phyloP scores from a whole-genome alignment of 148 eudicot species.

The Bassia scoparia region DNA sequence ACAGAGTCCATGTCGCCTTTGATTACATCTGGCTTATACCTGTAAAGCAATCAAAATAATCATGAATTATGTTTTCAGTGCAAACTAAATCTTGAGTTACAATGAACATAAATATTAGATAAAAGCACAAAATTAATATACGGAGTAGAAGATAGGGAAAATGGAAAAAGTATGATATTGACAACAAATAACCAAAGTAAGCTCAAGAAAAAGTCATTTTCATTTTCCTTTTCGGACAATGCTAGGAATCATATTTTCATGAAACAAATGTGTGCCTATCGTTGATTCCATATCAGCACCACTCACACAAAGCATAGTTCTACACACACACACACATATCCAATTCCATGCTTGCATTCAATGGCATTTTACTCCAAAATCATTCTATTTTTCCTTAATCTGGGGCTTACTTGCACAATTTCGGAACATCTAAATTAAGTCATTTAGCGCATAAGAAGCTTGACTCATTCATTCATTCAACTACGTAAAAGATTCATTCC shows the following conservation, averaged over 20 bases:
- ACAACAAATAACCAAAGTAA: not conserved
- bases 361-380: no score
- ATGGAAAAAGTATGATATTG: not conserved
- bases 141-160: not conserved
- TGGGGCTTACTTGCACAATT: not conserved
- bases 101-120: not conserved
- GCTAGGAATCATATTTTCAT: not conserved
- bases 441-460: not conserved
- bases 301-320: not conserved
- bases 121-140: not conserved
- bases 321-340: not conserved
- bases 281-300: not conserved
- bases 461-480: not conserved
- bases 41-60: conserved; percentile 24
- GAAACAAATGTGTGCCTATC: not conserved
- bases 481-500: not conserved
- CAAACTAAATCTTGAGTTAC: not conserved
- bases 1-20: conserved; percentile 96
- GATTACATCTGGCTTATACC: conserved; percentile 87
- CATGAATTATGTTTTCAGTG: not conserved
- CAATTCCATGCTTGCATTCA: not conserved
- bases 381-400: not conserved
- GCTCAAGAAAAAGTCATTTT: not conserved
- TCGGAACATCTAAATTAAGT: not conserved
- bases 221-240: no score